A percentile compares a stretch with the other conserved stretches of the same genome.
Conservation (phyloP, 78 protist species). For the Dictyostelium firmibasis region DNA sequence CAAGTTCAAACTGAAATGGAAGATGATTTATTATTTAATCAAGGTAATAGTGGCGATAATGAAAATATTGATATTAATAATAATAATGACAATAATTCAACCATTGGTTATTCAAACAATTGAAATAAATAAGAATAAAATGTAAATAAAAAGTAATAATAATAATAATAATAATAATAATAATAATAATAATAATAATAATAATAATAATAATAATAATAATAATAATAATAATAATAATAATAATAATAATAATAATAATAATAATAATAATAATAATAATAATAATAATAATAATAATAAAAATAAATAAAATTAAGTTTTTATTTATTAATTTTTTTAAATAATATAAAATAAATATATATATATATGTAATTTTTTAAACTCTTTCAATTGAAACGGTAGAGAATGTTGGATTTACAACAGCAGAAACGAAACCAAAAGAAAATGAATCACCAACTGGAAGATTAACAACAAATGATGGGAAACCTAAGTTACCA, state of each 20-base stretch:
- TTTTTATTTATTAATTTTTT: neutral
- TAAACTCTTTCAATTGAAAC: neutral
- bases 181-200: too few species aligned
- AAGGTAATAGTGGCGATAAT: neutral
- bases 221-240: too few species aligned
- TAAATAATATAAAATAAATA: neutral
- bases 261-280: too few species aligned
- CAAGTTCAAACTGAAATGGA: neutral
- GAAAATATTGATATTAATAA: neutral
- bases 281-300: neutral
- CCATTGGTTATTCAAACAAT: neutral
- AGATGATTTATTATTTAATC: neutral
- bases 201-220: too few species aligned
- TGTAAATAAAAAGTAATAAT: neutral
- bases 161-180: neutral
- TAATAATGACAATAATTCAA: too few species aligned
- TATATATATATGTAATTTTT: neutral
- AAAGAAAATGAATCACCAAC: neutral
- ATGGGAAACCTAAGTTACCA: neutral
- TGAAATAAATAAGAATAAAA: too few species aligned
- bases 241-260: neutral
- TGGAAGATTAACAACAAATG: neutral
- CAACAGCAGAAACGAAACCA: conserved; percentile 1
- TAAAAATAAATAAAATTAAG: neutral
- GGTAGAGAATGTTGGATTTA: neutral